Evolutionary conservation across 2,329 filamentous ascomycete genomes (phyloP), one percentile per base, ranked within the genome.

Genomic region (Ophioceras dolichostomum): DNA sequence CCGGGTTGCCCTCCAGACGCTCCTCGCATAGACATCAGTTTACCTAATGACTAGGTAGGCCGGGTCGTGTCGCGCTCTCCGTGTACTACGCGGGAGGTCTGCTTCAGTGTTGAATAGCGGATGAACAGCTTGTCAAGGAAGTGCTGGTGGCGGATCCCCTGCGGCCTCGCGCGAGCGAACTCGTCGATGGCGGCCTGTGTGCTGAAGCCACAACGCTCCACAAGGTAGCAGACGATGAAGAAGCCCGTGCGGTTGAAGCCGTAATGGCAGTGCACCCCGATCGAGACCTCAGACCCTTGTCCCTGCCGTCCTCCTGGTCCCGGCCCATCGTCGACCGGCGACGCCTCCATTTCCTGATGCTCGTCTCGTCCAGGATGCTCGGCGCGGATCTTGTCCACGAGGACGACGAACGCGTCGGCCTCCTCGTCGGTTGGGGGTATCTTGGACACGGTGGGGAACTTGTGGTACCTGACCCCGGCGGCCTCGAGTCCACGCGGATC

Each of bases 211-310:
- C 82, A 73, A 33, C 76, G 68, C 61, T 95, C 87, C 12, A 95
- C 79, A n/a, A 96, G 65, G 52, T 95, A 96, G 50, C 79, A 86
- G 22, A 85, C 81, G 36, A 96, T 76, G 52, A 95, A 83, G 55
- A 89, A 94, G 0, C 89, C 89, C 0, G 89, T 95, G 17, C 88
- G 74, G 55, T 96, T 95, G 62, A 93, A 95, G 0, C 89, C 89
- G 49, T 95, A 95, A 52, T 96, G 89, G 50, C 89, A 96, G 55
- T 96, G 89, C 0, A 94, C 85, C 3, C 81, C 88, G 36, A 94
- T 73, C 34, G 79, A 62, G 16, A 59, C 56, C n/a, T n/a, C n/a
- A n/a, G n/a, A n/a, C n/a, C n/a, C n/a, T n/a, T n/a, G n/a, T n/a
- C n/a, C n/a, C n/a, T n/a, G n/a, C n/a, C n/a, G n/a, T n/a, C n/a